Conservation (phyloP, 2,329 filamentous ascomycete species). For the Fusarium domesticum region DNA sequence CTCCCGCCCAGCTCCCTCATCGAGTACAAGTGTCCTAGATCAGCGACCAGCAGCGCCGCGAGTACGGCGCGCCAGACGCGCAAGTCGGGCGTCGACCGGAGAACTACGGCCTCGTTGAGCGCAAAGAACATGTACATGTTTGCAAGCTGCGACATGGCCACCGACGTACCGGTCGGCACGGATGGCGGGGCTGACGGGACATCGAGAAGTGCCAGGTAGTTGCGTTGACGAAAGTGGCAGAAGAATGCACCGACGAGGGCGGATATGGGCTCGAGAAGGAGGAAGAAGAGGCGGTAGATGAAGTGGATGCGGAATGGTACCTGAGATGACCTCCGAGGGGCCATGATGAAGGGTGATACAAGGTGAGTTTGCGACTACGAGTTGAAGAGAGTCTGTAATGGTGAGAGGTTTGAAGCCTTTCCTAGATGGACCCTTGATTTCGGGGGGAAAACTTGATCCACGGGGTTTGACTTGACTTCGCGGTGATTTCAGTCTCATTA, state of each 20-base stretch:
- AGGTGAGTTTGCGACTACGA: constrained; percentile 3
- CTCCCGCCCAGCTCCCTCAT: constrained; percentile 55
- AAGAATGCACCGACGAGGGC: constrained; percentile 53
- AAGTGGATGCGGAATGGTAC: constrained; percentile 52
- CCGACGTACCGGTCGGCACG: constrained; percentile 58
- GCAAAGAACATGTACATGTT: constrained; percentile 77
- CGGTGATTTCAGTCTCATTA: too few species aligned
- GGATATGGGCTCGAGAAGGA: constrained; percentile 63
- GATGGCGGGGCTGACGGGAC: constrained; percentile 42
- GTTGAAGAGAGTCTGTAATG: too few species aligned
- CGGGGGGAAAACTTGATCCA: too few species aligned
- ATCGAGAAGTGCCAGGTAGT: constrained; percentile 65
- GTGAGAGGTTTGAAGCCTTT: too few species aligned
- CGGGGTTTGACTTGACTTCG: too few species aligned
- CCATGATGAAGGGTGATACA: constrained; percentile 19
- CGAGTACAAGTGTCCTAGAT: constrained; percentile 71
- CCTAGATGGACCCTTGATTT: too few species aligned
- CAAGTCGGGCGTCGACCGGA: constrained; percentile 65
- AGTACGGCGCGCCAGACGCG: constrained; percentile 69
- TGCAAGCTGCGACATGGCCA: constrained; percentile 70
- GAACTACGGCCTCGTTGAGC: constrained; percentile 72
- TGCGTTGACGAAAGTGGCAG: constrained; percentile 46
- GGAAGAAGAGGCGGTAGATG: constrained; percentile 69
- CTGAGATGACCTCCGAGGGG: constrained; percentile 18
- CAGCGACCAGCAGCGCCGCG: constrained; percentile 67